A percentile compares a stretch with the other conserved stretches of the same genome.
These are phyloP conservation scores for Penicillium sp. DNA, from an alignment of 2,329 filamentous ascomycete genomes.

Conservation along the genomic window DNA sequence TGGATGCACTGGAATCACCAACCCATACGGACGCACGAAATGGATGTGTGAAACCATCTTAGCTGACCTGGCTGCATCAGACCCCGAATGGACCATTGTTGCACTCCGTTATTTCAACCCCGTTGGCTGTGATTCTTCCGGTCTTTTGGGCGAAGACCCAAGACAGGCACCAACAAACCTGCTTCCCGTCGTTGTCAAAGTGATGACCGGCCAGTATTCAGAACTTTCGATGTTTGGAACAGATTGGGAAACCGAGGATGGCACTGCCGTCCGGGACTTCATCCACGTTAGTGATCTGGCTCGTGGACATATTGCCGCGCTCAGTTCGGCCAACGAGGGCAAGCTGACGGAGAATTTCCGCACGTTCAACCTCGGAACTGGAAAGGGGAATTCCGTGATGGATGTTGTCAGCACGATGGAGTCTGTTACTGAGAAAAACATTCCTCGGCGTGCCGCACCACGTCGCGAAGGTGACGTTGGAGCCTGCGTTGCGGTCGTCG, in stretches of 20 bases:
- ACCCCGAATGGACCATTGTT: constrained; percentile 61
- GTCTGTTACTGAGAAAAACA: constrained; percentile 32
- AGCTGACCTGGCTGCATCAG: constrained; percentile 58
- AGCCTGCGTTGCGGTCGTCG: constrained; percentile 38
- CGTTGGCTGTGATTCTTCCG: constrained; percentile 63
- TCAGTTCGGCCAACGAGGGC: constrained; percentile 39
- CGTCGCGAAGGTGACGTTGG: constrained; percentile 41
- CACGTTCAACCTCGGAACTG: constrained; percentile 42
- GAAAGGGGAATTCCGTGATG: constrained; percentile 38
- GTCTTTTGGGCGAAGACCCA: constrained; percentile 63
- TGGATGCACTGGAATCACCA: constrained; percentile 58
- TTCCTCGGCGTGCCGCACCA: constrained; percentile 32
- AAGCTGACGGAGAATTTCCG: constrained; percentile 41
- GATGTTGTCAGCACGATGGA: constrained; percentile 42
- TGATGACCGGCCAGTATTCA: constrained; percentile 54
- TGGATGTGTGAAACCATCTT: constrained; percentile 67
- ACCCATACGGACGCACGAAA: constrained; percentile 65
- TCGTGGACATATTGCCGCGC: constrained; percentile 60
- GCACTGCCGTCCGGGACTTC: constrained; percentile 65
- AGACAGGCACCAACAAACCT: constrained; percentile 61
- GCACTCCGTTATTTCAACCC: constrained; percentile 67
- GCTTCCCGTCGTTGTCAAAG: constrained; percentile 62
- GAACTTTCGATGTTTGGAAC: constrained; percentile 61
- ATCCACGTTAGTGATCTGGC: constrained; percentile 66
- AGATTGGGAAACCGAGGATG: constrained; percentile 64